These are phyloP conservation scores for Solanum ahanhuiri DNA, from an alignment of 257 asterid genomes.

Conservation along the genomic window DNA sequence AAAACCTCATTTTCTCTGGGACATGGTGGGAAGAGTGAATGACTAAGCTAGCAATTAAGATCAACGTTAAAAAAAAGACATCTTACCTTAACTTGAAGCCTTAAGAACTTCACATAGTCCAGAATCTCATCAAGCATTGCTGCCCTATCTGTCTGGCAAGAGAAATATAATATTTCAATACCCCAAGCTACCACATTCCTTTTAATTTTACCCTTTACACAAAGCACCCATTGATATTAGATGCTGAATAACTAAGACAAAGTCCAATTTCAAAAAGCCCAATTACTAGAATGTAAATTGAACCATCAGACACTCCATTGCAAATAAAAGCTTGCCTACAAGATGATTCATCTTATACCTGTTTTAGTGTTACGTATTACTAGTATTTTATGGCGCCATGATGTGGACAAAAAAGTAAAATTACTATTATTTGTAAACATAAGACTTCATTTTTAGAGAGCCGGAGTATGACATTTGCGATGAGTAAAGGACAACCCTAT, in stretches of 20 bases:
- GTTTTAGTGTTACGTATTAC: background rate
- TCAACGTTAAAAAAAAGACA: background rate
- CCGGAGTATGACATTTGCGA: background rate
- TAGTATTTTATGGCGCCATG: background rate
- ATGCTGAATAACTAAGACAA: background rate
- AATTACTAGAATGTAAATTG: background rate
- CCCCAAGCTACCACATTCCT: background rate
- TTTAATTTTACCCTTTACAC: background rate
- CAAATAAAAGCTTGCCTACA: background rate
- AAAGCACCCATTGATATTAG: background rate
- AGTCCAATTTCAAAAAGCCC: background rate
- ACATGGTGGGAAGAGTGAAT: background rate
- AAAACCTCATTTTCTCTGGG: background rate
- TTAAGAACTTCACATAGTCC: constrained; percentile 78
- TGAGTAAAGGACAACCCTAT: background rate
- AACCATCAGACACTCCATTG: background rate
- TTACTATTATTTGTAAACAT: background rate
- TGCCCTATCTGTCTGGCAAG: constrained; percentile 72
- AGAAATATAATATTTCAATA: background rate
- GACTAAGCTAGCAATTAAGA: background rate
- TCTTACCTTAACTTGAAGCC: constrained; percentile 86
- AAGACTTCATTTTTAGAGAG: background rate
- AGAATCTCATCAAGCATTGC: constrained; percentile 90
- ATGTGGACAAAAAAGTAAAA: background rate
- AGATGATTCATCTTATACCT: background rate